Evolutionary conservation across 768 basidiomycete genomes (phyloP), one percentile per base, ranked within the genome.

Genomic region (Rickenella mellea): DNA sequence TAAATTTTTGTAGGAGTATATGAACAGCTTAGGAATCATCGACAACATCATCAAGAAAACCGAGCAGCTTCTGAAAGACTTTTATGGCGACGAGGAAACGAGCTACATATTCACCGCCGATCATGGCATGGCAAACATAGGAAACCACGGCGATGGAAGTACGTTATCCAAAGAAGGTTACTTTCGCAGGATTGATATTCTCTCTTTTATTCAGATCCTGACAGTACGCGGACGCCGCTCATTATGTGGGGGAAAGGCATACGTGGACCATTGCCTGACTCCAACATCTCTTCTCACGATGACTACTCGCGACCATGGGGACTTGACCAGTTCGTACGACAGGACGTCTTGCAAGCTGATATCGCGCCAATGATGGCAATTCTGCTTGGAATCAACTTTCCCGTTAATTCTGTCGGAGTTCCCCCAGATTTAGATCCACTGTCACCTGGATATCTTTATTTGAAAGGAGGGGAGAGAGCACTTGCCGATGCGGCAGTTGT

Each of bases 121-220:
- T 57, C 88, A 92, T 54, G 88, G 88, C 7, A 92, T 92, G 88
- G 85, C 83, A 4, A 73, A 68, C 25, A 81, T 88, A 42, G 88
- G 88, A 11, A 91, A 90, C 53, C 88, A 92, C 45, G 88, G 88
- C 4, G 88, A 92, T 47, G 88, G 88, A 27, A 79, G 85, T 83
- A 53, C 55, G 66, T 57, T 41, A n/a, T 36, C 6, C 38, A n/a
- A n/a, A 39, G 31, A 12, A 15, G 21, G 35, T n/a, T n/a, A n/a
- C n/a, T n/a, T n/a, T n/a, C n/a, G n/a, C n/a, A 24, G 42, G 14
- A 31, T 39, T 17, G 38, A 40, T 45, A 26, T 35, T 15, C n/a
- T n/a, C n/a, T n/a, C 20, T 25, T 32, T 29, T 32, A 17, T 35
- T 10, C 44, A 87, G 84, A 90, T 52, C 88, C 87, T 0, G 88